Evolutionary conservation across 2,329 filamentous ascomycete species (phyloP).

Genomic region (Chrysosporium keratinophilum): DNA sequence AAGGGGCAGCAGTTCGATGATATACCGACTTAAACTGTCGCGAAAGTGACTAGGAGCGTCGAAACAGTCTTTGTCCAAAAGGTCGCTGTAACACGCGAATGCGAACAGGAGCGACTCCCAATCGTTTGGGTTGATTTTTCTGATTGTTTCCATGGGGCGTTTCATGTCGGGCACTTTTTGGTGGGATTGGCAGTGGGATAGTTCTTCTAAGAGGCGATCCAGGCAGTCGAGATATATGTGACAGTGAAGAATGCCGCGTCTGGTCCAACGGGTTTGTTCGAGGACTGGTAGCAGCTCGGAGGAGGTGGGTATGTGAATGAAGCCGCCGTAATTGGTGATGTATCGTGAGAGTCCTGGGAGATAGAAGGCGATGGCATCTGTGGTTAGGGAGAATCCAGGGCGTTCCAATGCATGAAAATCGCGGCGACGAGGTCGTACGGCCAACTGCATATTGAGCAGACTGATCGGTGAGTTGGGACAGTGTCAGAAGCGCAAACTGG

Average conservation of each 20-base stretch:
- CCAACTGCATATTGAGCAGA: too few species aligned
- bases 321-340: too few species aligned
- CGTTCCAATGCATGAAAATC: too few species aligned
- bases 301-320: too few species aligned
- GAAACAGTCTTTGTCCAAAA: slow-evolving; percentile 2
- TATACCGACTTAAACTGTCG: neutral
- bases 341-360: too few species aligned
- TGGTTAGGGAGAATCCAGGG: too few species aligned
- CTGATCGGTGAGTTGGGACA: neutral
- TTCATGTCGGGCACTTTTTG: neutral
- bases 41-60: neutral
- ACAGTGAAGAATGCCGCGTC: neutral
- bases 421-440: too few species aligned
- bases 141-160: neutral
- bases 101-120: neutral
- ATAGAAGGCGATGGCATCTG: too few species aligned
- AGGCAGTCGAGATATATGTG: neutral
- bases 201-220: neutral
- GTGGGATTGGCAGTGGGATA: neutral
- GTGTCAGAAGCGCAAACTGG: neutral
- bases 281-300: neutral
- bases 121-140: neutral
- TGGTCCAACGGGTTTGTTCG: neutral
- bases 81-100: slow-evolving; percentile 8
- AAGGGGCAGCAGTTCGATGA: neutral